phyloP scores from a whole-genome alignment of 768 basidiomycete species.

The Boletus sensibilis region DNA sequence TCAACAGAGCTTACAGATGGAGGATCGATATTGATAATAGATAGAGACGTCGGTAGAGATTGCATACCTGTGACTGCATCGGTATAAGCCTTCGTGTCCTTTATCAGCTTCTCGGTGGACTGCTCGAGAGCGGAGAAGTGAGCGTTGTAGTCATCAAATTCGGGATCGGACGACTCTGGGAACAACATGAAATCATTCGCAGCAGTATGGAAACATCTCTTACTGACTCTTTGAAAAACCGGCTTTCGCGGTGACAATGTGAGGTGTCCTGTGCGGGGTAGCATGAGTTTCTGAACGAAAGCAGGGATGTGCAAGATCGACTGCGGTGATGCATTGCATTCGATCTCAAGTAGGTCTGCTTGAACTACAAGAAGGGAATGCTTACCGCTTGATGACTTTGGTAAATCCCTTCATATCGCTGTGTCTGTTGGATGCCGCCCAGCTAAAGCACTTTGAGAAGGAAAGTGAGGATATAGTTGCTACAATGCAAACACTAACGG shows the following conservation, averaged over 20 bases:
- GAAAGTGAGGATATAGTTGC: background rate
- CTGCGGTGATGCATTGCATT: constrained; percentile 1
- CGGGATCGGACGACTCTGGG: constrained; percentile 77
- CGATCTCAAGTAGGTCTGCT: background rate
- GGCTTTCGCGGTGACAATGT: constrained; percentile 80
- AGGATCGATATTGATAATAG: constrained; percentile 2
- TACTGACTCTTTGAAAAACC: constrained; percentile 90
- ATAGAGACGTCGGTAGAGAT: background rate
- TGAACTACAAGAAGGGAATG: background rate
- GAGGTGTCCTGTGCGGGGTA: constrained; percentile 68
- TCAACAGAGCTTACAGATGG: constrained; percentile 55
- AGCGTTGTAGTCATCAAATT: constrained; percentile 84
- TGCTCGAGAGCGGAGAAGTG: constrained; percentile 77
- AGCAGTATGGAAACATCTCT: background rate
- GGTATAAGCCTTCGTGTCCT: constrained; percentile 86
- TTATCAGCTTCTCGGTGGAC: constrained; percentile 84
- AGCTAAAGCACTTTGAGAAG: background rate
- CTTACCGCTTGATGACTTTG: constrained; percentile 75
- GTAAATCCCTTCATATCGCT: constrained; percentile 77
- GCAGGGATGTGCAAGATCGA: constrained; percentile 4
- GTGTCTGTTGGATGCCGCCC: background rate
- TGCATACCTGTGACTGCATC: constrained; percentile 71
- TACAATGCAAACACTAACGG: background rate
- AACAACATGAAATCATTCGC: constrained; percentile 4
- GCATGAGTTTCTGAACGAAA: constrained; percentile 9